Evolutionary conservation across 768 basidiomycete species (phyloP).

Genomic region (Termitomyces sp.): DNA sequence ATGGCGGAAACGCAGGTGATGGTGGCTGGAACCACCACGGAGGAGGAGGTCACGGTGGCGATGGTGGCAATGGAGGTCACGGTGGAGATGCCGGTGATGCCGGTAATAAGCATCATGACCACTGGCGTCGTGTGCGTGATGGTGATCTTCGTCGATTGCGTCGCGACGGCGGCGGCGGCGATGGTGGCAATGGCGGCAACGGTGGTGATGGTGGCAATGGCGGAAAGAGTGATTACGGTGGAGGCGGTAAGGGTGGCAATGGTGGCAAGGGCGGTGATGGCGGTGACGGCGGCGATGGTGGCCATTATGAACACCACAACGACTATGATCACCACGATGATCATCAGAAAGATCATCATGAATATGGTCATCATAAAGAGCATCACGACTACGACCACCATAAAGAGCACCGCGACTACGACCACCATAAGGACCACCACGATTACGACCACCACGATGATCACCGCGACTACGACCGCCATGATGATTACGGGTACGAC

Average conservation of each 20-base stretch:
- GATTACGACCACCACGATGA: neutral
- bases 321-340: neutral
- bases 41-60: neutral
- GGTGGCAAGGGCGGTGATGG: neutral
- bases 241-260: neutral
- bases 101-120: neutral
- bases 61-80: neutral
- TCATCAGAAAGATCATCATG: neutral
- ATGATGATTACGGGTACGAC: neutral
- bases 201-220: neutral
- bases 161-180: neutral
- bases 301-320: neutral
- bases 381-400: neutral
- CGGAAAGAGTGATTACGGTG: neutral
- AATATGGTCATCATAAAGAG: neutral
- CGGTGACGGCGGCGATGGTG: neutral
- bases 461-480: neutral
- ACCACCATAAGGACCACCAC: neutral
- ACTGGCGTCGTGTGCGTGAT: neutral
- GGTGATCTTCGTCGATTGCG: neutral
- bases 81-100: neutral
- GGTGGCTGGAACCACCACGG: neutral
- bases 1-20: neutral
- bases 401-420: neutral
- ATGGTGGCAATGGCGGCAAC: neutral